Conservation (phyloP, 2,329 filamentous ascomycete genomes). For the Nemania sp. region DNA sequence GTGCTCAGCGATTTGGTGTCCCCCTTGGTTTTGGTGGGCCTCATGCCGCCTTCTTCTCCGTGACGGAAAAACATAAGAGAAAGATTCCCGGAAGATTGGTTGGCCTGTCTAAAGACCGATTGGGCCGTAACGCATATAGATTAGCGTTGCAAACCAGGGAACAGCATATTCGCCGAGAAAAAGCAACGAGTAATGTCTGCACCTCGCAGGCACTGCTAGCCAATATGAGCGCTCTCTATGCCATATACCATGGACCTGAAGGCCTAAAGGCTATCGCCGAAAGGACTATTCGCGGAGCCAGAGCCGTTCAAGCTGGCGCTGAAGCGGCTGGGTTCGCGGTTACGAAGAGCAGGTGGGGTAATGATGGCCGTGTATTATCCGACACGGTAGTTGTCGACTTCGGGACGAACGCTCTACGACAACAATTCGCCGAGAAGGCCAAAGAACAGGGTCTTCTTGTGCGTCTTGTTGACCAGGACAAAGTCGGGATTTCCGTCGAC, state of each 20-base stretch:
- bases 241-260: constrained; percentile 86
- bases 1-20: constrained; percentile 87
- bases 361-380: constrained; percentile 66
- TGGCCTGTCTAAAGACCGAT: constrained; percentile 87
- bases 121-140: constrained; percentile 79
- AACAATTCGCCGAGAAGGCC: constrained; percentile 57
- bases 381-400: constrained; percentile 77
- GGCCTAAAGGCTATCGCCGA: constrained; percentile 85
- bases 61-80: constrained; percentile 87
- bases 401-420: constrained; percentile 51
- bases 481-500: constrained; percentile 77
- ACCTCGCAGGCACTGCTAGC: constrained; percentile 92
- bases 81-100: constrained; percentile 92
- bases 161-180: constrained; percentile 94
- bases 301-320: constrained; percentile 69
- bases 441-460: constrained; percentile 62
- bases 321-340: constrained; percentile 67
- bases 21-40: constrained; percentile 91
- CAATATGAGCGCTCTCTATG: constrained; percentile 96
- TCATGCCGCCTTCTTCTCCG: constrained; percentile 96
- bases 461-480: constrained; percentile 61
- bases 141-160: constrained; percentile 90
- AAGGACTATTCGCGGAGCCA: constrained; percentile 72
- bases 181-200: constrained; percentile 97
- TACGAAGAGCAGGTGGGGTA: constrained; percentile 58